Base-by-base conservation (phyloP, 371 early-diverging fungal genomes). In the Blakeslea trispora region DNA sequence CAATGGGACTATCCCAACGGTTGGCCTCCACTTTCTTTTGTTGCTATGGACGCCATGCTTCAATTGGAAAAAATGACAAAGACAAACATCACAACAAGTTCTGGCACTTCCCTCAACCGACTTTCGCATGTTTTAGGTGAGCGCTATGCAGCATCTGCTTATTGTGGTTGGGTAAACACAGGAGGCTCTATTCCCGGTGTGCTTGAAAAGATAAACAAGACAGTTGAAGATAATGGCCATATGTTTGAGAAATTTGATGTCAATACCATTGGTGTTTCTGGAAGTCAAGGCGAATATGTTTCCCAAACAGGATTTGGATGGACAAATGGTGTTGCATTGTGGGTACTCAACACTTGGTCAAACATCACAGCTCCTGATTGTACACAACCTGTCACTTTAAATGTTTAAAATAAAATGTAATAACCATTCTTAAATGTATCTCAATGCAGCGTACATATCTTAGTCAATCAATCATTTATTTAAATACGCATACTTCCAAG, bases 1-100 rank as follows among this genome's bases (percentile, higher is more conserved):
- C 94, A 95, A 71, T 95, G 96, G 96, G 96, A 94, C 61, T 89
- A 75, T 54, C 96, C 94, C 1, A 91, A 91, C 65, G 89, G 82
- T 18, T 96, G 94, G 94, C 81, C 84, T 19, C 84, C 84, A 14
- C 68, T 82, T 22, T 69, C 76, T 17, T 81, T 82, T 58, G 72
- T 81, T n/a, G 56, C 83, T 9, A 75, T 86, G 46, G 72, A 77
- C 28, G 86, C 76, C 6, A 69, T 85, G 53, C 49, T 71, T 5
- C 71, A 61, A 24, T 56, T 76, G 2, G 51, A 74, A 41, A 51
- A 59, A 14, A 22, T 23, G 32, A 42, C 21, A 5, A 24, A 23
- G 1, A 23, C 19, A 3, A 35, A 11, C 5, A 34, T 34, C 10
- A 56, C 52, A 1, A 55, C 50, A 0, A 45, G 61, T 2, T 13